Conservation (phyloP, 2,329 filamentous ascomycete species). For the Neofusicoccum sp. region DNA sequence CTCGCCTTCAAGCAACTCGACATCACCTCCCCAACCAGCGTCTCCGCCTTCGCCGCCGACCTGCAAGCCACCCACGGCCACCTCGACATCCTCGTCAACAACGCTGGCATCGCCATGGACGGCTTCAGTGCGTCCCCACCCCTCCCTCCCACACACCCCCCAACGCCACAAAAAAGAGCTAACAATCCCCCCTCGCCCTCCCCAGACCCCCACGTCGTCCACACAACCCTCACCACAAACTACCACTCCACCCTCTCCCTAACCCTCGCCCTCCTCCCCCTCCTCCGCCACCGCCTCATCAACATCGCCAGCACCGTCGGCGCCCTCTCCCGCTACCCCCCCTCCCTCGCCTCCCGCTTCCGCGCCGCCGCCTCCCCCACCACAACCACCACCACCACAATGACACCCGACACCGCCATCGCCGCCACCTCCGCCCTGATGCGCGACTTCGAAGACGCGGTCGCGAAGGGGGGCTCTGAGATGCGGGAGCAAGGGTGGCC, state of each 20-base stretch:
- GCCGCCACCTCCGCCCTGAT: slow-evolving; percentile 43
- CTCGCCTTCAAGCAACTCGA: slow-evolving; percentile 44
- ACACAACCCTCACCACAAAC: slow-evolving; percentile 50
- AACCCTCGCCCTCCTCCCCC: slow-evolving; percentile 45
- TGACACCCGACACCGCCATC: slow-evolving; percentile 9
- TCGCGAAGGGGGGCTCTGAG: slow-evolving; percentile 45
- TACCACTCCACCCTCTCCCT: slow-evolving; percentile 53
- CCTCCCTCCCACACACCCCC: slow-evolving; percentile 19
- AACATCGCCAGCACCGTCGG: slow-evolving; percentile 38
- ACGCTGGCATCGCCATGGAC: slow-evolving; percentile 48
- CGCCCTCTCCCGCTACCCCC: slow-evolving; percentile 48
- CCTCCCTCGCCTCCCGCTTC: slow-evolving; percentile 44
- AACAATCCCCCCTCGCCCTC: neutral
- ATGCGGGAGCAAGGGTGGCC: slow-evolving; percentile 46
- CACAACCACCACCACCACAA: slow-evolving; percentile 19
- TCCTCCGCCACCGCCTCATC: slow-evolving; percentile 41
- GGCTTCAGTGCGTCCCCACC: slow-evolving; percentile 16
- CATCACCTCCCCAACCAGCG: slow-evolving; percentile 43
- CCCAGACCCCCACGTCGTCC: slow-evolving; percentile 45
- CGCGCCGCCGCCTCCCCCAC: slow-evolving; percentile 29
- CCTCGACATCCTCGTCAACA: slow-evolving; percentile 43
- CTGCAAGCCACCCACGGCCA: slow-evolving; percentile 28
- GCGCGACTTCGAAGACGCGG: slow-evolving; percentile 49
- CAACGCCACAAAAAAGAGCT: slow-evolving; percentile 27
- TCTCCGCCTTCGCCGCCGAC: slow-evolving; percentile 35